A percentile compares a stretch with the other conserved stretches of the same genome.
These are phyloP conservation scores for Plasmodium cynomolgi DNA, from an alignment of 169 alveolate species.

Conservation along the genomic window DNA sequence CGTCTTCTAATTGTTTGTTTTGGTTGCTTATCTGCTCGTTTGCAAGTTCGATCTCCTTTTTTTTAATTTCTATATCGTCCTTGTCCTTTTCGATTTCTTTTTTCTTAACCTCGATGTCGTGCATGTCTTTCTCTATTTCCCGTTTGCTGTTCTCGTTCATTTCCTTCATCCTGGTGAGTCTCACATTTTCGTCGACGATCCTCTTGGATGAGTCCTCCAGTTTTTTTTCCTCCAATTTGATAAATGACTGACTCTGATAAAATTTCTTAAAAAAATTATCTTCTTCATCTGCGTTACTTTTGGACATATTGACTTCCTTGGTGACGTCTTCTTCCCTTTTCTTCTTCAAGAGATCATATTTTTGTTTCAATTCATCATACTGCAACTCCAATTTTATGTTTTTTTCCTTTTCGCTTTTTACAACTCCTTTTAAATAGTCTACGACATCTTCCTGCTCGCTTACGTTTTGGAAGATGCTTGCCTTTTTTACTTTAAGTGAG, in stretches of 20 bases:
- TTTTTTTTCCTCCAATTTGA: conserved; percentile 40
- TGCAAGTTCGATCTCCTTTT: background rate
- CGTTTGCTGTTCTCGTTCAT: conserved; percentile 34
- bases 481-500: conserved; percentile 11
- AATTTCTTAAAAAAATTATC: conserved; percentile 28
- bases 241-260: conserved; percentile 23
- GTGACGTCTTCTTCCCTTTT: conserved; percentile 40
- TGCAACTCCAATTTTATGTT: conserved; percentile 35
- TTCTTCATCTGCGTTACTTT: background rate
- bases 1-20: conserved; percentile 12
- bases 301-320: background rate
- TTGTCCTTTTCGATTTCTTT: conserved; percentile 10
- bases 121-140: conserved; percentile 43
- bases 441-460: conserved; percentile 22
- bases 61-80: background rate
- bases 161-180: conserved; percentile 17
- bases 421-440: conserved; percentile 31
- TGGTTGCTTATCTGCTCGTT: background rate
- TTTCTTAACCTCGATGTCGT: background rate
- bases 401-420: conserved; percentile 62
- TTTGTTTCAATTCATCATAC: conserved; percentile 70
- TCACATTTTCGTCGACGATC: conserved; percentile 30
- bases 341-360: conserved; percentile 25
- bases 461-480: background rate
- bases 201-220: conserved; percentile 43